Base-by-base conservation (phyloP, 2,329 filamentous ascomycete species). In the Claviceps sorghi region DNA sequence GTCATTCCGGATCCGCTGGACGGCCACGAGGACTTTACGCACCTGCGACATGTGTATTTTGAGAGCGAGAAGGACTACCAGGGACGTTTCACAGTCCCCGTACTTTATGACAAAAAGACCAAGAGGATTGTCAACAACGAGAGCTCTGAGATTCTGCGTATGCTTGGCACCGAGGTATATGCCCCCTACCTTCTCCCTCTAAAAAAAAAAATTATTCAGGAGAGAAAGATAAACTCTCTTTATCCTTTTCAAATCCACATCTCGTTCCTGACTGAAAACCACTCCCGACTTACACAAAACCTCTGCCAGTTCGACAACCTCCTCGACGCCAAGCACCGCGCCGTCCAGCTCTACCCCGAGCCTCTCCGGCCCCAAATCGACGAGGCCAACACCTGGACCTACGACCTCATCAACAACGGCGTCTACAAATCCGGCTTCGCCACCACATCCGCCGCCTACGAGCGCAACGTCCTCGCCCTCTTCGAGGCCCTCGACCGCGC, bases 71-170 rank as follows among this genome's bases (percentile, higher is more conserved):
- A 79, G 1, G 71, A 84, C 52, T 96, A 91, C 62, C 65, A 72
- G 2, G 89, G 86, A 1, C 79, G 90, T 13, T 95, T 90, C 67
- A 95, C 90, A 0, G 90, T 96, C 17, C 90, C 90, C 0, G 84
- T 88, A 3, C 74, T 96, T 52, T 94, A 85, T 70, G 88, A 95
- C 69, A 88, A 80, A 70, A 82, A 84, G 71, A 70, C 73, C 50
- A 77, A 82, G 61, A 78, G 73, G 36, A 94, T 95, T 62, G 89
- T 95, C 56, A 93, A 78, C 78, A 96, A 96, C 59, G 90, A 95
- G 76, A 88, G 85, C 67, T 83, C 83, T 58, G 90, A 96, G 71
- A 95, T 96, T 65, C 82, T 95, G 65, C 83, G 90, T 64, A 95
- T 95, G 86, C 73, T 96, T 56, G 86, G 86, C 64, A 77, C 76